Base-by-base conservation (phyloP, 805 yeast species). In the Kodamaea kakaduensis region DNA sequence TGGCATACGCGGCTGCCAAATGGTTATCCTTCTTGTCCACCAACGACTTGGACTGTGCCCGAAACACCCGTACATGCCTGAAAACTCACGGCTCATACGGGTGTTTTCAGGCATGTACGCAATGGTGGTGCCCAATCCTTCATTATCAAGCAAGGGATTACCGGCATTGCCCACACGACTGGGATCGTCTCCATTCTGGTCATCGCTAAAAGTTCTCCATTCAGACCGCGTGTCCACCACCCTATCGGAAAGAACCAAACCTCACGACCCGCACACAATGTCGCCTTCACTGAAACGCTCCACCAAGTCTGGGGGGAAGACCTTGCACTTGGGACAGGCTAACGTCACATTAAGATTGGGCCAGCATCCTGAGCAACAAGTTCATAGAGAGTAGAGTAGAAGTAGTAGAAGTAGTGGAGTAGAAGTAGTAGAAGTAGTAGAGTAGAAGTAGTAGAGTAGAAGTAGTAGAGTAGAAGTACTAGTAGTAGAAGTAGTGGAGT, bases 81-180 rank as follows among this genome's bases (percentile, higher is more conserved):
- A n/a, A n/a, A 90, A 72, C 46, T 90, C 97, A 43, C 95, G 71
- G n/a, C 96, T 95, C 3, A 78, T 75, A 42, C 80, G 75, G n/a
- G 81, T 75, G 44, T 89, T 94, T 28, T 87, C 94, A 24, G 86
- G 85, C 13, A 83, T 88, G 40, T 81, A 79, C 17, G 96, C 84
- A 42, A 93, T 93, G 69, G 89, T 81, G 4, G 98, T 90, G n/a
- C 94, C 86, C 37, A 90, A 77, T 59, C 89, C 94, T 49, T 84
- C 90, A 15, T 94, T 84, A 53, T 89, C 97, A 47, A 93, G 71
- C 36, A 89, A 67, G 7, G 97, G 96, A 56, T 89, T 89, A 12
- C 88, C 81, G 4, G 97, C 97, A 56, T 89, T 97, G 60, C 98
- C 98, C 44, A 90, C 98, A 84, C 98, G 97, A 46, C 93, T 81